Evolutionary conservation across 2,329 filamentous ascomycete genomes (phyloP).

Genomic region (Colletotrichum agaves): DNA sequence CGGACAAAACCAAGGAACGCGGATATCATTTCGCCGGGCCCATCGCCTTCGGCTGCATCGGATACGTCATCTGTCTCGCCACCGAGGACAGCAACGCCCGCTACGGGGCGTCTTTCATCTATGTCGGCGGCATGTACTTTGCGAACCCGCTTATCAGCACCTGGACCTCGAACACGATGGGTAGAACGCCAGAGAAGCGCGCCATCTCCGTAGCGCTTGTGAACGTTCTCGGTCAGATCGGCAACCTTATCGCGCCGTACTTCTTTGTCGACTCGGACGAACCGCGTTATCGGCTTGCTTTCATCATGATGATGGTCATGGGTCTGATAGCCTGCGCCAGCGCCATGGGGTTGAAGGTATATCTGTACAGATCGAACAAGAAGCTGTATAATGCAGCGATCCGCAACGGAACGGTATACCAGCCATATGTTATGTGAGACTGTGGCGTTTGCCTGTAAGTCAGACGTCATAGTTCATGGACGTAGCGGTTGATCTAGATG

Average conservation of each 20-base stretch:
- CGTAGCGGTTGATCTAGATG: background rate
- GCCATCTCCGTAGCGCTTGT: conserved; percentile 40
- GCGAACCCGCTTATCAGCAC: conserved; percentile 40
- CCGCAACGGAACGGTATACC: conserved; percentile 35
- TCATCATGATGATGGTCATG: conserved; percentile 41
- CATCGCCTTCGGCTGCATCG: conserved; percentile 39
- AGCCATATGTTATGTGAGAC: conserved; percentile 38
- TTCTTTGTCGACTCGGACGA: conserved; percentile 42
- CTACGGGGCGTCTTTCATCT: conserved; percentile 40
- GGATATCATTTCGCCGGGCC: conserved; percentile 40
- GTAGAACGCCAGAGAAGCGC: conserved; percentile 42
- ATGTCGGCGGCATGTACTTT: conserved; percentile 38
- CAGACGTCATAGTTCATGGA: too few species aligned
- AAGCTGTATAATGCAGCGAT: conserved; percentile 37
- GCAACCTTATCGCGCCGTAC: conserved; percentile 44
- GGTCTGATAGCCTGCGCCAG: conserved; percentile 18
- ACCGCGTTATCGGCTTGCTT: conserved; percentile 41
- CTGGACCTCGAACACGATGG: conserved; percentile 39
- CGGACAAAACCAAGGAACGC: conserved; percentile 39
- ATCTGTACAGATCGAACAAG: conserved; percentile 37
- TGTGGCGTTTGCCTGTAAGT: too few species aligned
- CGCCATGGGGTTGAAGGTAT: conserved; percentile 37
- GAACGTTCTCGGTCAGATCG: conserved; percentile 33
- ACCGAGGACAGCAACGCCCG: conserved; percentile 39
- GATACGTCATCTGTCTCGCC: conserved; percentile 41